Base-by-base conservation (phyloP, 2,329 filamentous ascomycete species). In the Arthrobotrys entomopaga region DNA sequence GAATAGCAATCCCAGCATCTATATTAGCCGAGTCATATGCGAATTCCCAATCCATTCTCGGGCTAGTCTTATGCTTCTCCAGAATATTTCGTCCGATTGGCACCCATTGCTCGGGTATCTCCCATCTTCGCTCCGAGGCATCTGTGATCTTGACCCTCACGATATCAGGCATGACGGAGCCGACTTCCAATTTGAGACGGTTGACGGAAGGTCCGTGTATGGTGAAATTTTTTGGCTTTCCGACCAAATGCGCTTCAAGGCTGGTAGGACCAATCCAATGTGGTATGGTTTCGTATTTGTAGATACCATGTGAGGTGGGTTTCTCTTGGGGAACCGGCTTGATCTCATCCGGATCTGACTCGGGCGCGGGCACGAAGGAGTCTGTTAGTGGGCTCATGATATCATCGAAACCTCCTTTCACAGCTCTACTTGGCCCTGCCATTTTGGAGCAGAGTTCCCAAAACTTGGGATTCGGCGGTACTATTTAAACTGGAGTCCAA, bases 71-170 rank as follows among this genome's bases (percentile, higher is more conserved):
- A 6, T 46, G 29, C 8, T 22, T 40, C 1, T 22, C 3, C 10
- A 15, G 16, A 8, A 74, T 24, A 58, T 66, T 63, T 7, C 56
- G 13, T 24, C 63, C 70, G 15, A 74, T 22, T 6, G 70, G 70
- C 5, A 74, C 70, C 7, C 52, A 16, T 3, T 64, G 22, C 2
- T 57, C 5, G 1, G 70, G 70, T 13, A 74, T 53, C 40, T 74
- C 70, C 63, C 63, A 74, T 6, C 70, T 63, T 13, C 43, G 19
- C 26, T 20, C 58, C 1, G 53, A 50, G 4, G 50, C 42, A 29
- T 67, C 70, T 20, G 57, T 67, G 16, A 74, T 74, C 13, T 40
- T 61, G 42, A 74, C 60, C 16, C 70, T 56, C n/a, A 63, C 63
- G 7, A 74, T 67, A 16, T 54, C 19, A 0, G 56, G 19, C 4